Base-by-base conservation (phyloP, 108 stramenopile genomes). In the Nitzschia sp. region DNA sequence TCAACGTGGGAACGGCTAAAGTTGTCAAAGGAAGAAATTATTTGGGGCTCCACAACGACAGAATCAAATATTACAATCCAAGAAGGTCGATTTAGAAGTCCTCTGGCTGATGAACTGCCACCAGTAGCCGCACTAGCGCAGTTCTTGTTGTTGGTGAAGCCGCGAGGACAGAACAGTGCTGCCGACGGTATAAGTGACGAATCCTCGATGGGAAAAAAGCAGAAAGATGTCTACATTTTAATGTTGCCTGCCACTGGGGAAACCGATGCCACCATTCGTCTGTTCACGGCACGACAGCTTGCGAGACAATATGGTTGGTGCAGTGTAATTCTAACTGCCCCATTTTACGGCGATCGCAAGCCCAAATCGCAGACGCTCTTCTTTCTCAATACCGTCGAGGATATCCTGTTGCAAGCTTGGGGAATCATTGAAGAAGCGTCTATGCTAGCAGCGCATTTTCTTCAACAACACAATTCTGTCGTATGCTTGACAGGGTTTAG, bases 171-270 rank as follows among this genome's bases (percentile, higher is more conserved):
- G 19, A 34, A 45, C 3, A 31, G 19, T 1, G 24, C 11, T 13
- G 38, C 8, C 8, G 38, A 42, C 8, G 15, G 15, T 8, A 15
- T 15, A 42, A 8, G 15, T 8, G 51, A 49, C 8, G n/a, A n/a
- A n/a, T n/a, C n/a, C n/a, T n/a, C n/a, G n/a, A n/a, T n/a, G n/a
- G n/a, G n/a, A n/a, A 19, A 30, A 28, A 18, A 21, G 3, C n/a
- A n/a, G n/a, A 23, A 70, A 28, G 58, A 59, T 2, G 54, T 67
- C 1, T 21, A 19, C 3, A 23, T 73, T 1, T 54, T 73, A 17
- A 65, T 73, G 64, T 24, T 73, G 1, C 72, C 72, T 4, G 72
- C 64, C 2, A 73, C 64, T 1, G 72, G 64, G 18, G 72, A 73
- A 65, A 53, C 25, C 24, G 64, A 48, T 19, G 55, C 17, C 8